Conservation (phyloP, 2,329 filamentous ascomycete species). For the Trichophyton schoenleinii region DNA sequence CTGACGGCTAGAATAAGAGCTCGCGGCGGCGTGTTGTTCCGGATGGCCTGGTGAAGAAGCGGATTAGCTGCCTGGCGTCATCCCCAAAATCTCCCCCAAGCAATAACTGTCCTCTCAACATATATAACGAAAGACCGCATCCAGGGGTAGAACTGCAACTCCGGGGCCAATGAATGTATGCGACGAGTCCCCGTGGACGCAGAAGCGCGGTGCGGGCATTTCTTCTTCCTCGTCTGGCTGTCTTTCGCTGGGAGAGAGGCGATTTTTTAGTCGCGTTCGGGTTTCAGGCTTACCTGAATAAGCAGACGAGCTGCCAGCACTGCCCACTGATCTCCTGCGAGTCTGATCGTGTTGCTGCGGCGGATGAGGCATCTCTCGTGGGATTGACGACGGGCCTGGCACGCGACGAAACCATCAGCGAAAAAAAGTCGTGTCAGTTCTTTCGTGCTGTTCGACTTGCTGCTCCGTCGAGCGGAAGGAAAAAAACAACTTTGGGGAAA, state of each 20-base stretch:
- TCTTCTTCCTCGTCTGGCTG: background rate
- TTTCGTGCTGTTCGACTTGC: no score
- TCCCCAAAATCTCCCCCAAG: no score
- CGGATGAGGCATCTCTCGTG: conserved; percentile 26
- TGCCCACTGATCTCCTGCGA: conserved; percentile 27
- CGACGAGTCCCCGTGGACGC: background rate
- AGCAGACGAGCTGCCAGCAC: conserved; percentile 25
- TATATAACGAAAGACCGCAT: background rate
- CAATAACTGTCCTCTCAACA: background rate
- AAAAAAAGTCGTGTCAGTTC: background rate
- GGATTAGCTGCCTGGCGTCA: background rate
- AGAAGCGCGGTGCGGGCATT: background rate
- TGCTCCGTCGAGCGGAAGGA: background rate
- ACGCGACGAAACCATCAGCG: conserved; percentile 5
- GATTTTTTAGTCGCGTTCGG: background rate
- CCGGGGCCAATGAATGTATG: background rate
- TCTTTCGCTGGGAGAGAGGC: background rate
- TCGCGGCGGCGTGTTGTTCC: conserved; percentile 16
- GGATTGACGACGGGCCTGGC: conserved; percentile 5
- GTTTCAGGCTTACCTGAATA: conserved; percentile 24
- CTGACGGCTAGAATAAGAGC: conserved; percentile 28
- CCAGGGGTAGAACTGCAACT: background rate
- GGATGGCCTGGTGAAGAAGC: conserved; percentile 9
- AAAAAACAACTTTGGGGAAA: background rate
- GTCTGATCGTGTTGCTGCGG: conserved; percentile 22